Evolutionary conservation across 371 early-diverging fungal species (phyloP), one percentile per base, ranked within the genome.

Genomic region (Zychaea mexicana): DNA sequence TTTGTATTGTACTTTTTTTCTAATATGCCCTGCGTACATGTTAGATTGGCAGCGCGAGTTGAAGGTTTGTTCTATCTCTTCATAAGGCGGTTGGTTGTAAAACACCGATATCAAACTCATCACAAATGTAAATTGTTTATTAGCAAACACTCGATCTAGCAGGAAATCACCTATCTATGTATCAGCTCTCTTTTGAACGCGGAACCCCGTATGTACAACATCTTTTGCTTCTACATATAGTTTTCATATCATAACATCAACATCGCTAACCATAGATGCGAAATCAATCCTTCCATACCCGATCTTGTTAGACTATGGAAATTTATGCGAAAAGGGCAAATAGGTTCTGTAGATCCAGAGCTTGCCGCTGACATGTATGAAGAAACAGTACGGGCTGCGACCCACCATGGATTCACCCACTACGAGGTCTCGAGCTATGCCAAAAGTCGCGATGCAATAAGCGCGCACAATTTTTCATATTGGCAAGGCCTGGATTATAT

Each of bases 351-450:
- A 5, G 68, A 59, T 30, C 42, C 61, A 6, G 94, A 93, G 19
- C 62, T 68, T 26, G 66, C 85, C 9, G 87, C 90, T 9, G 90
- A 91, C 30, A 87, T 94, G 91, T 93, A 92, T 65, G 92, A 94
- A 54, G 67, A 78, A 9, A 85, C 91, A 2, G 73, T 88, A 12
- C 49, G 79, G 65, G 63, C 78, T 19, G 79, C 85, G 10, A 49
- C 58, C 0, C 57, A 66, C 5, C 70, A 71, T 52, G 92, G 91
- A 0, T 90, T 88, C 68, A 38, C 76, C 2, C 94, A 94, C 59
- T 96, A 96, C 67, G 96, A 96, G 66, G 94, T 96, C 1, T 94
- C 94, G 8, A 93, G 85, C 39, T 95, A 91, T 70, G 86, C 87
- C 0, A 67, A 71, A 45, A 60, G 64, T 21, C 46, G 58, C 6